These are phyloP conservation scores for Sarocladiaceae sp. DNA, from an alignment of 2,329 filamentous ascomycete species.

Conservation along the genomic window DNA sequence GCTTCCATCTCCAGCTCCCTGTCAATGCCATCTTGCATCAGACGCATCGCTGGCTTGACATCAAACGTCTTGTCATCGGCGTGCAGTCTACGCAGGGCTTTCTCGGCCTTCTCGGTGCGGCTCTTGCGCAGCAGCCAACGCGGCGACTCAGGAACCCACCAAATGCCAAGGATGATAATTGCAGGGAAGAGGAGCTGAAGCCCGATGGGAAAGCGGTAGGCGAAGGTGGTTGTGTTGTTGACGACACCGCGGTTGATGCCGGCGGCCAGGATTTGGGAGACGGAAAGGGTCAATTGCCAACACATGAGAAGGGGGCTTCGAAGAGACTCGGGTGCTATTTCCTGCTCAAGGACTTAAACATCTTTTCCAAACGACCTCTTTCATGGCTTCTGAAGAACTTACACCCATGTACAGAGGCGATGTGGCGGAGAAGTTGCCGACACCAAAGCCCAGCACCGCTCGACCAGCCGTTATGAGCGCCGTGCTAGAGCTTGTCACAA, in stretches of 20 bases:
- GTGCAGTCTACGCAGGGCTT: conserved; percentile 36
- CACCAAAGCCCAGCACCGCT: conserved; percentile 19
- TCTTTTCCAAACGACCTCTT: not conserved
- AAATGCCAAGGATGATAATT: conserved; percentile 15
- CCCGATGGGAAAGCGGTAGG: conserved; percentile 27
- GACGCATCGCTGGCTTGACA: conserved; percentile 27
- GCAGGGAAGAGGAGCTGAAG: conserved; percentile 22
- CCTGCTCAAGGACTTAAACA: conserved; percentile 10
- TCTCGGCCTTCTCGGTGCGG: conserved; percentile 29
- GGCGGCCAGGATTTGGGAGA: conserved; percentile 29
- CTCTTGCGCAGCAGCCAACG: conserved; percentile 30
- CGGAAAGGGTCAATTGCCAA: conserved; percentile 31
- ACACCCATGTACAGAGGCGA: conserved; percentile 30
- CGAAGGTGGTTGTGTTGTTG: conserved; percentile 21
- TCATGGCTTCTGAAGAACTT: conserved; percentile 9
- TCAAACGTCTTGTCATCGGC: conserved; percentile 30
- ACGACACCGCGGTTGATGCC: conserved; percentile 24
- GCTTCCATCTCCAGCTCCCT: conserved; percentile 23
- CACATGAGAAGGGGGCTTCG: conserved; percentile 30
- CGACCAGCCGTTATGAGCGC: conserved; percentile 19
- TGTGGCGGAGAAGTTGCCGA: conserved; percentile 31
- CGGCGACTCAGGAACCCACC: conserved; percentile 22
- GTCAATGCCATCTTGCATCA: conserved; percentile 37
- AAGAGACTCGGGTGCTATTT: conserved; percentile 24
- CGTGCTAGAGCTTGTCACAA: conserved; percentile 18